Base-by-base conservation (phyloP, 176 grass and related monocot species). In the Musa beccarii region DNA sequence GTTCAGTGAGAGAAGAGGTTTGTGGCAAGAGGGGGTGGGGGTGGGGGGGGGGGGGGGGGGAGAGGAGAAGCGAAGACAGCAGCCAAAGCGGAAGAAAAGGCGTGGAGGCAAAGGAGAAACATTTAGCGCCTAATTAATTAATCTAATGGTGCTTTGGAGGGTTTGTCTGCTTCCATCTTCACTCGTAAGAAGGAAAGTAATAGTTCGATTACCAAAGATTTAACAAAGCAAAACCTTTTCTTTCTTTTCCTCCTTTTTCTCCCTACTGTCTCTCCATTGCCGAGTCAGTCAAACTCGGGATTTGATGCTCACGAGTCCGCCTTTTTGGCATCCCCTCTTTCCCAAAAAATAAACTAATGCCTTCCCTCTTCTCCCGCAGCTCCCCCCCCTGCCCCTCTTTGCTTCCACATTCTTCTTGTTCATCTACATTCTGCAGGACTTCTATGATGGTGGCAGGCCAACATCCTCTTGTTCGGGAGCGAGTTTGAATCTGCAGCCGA, bases 271-370 rank as follows among this genome's bases (percentile, higher is more conserved):
- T 85, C 86, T 55, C 74, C 85, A 87, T 73, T 82, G 85, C 80
- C 68, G 81, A 79, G 79, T 56, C 89, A 34, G 82, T 92, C 89
- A 92, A 96, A 92, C 76, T 63, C 72, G 69, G 83, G 81, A 86
- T 89, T 92, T 90, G 83, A 89, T 96, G 89, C 89, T 80, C 54
- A 76, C 75, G 55, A 90, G 77, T 76, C 84, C 76, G 73, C 78
- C 86, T 74, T 88, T 91, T 80, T 73, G 73, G 83, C 79, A 55
- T 51, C 29, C 3, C 11, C 73, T 52, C 65, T 51, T 49, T 23
- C 52, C 19, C 24, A 51, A 50, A 69, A 43, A 5, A 43, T 43
- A 43, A 43, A 43, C 34, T 43, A 43, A 43, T 0, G 3, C 34
- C 34, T 43, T 0, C 34, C 6, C 34, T 43, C 34, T 43, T 43